Evolutionary conservation across 2,329 filamentous ascomycete genomes (phyloP), one percentile per base, ranked within the genome.

Genomic region (Fusarium luffae): DNA sequence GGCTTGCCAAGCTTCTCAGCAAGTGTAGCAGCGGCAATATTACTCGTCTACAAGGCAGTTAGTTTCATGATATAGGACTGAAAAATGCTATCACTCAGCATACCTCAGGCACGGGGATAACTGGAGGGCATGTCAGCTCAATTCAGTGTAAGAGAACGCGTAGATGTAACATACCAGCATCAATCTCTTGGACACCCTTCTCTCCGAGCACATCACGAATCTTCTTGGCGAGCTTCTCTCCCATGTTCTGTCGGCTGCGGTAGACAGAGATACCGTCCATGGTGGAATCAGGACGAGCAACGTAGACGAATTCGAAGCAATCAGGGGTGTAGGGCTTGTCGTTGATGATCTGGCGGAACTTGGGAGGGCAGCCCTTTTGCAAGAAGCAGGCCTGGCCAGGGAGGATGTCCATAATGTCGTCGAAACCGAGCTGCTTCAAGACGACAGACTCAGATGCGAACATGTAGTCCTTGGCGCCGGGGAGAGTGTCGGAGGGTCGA

Each of bases 261-360:
- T 97, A 90, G 27, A 98, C 92, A 59, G 92, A 93, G 70, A 97
- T 97, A 19, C 93, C 93, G 76, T 97, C 94, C 60, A 97, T 95
- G 72, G 90, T 85, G 1, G 89, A 90, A 79, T 97, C 94, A 1
- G 93, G 93, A 3, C 94, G 86, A 16, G 93, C 91, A 74, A 97
- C 94, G 82, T 97, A 97, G 61, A 97, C 91, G 69, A 57, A 63
- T 34, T 74, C 72, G 37, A 74, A 74, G 14, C 62, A 50, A 19
- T 97, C 94, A 2, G 93, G 93, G 3, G 92, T 90, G 77, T 97
- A 97, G 18, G 86, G 85, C 73, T 87, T 85, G 71, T 86, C 85
- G 63, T 87, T 81, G 42, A 90, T 88, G 16, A 97, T 89, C 79
- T 97, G 93, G 67, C 86, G 85, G 83, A 94, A 96, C 49, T 90